A percentile compares a stretch with the other conserved stretches of the same genome.
Evolutionary conservation across 192 early-diverging fungal genomes (phyloP).

Genomic region (Thoreauomyces humboldtii): DNA sequence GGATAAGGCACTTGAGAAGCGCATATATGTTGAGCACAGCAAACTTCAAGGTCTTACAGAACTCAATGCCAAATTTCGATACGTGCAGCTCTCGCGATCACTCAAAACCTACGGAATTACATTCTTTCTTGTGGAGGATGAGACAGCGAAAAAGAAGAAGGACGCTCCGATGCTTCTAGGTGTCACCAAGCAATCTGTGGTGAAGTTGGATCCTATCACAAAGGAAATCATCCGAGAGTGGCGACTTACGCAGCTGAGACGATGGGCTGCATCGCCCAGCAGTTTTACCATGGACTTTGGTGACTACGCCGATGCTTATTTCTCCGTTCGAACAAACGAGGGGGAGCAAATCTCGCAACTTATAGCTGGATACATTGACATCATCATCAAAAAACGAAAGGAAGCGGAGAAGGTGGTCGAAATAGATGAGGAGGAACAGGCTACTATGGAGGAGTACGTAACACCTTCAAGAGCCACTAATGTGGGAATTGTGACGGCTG

Average conservation of each 20-base stretch:
- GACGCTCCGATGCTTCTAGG: constrained; percentile 44
- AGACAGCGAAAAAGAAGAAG: constrained; percentile 49
- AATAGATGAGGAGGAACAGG: constrained; percentile 55
- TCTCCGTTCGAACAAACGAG: constrained; percentile 55
- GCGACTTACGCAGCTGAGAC: constrained; percentile 53
- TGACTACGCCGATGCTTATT: constrained; percentile 56
- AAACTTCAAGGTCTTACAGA: constrained; percentile 57
- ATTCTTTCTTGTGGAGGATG: constrained; percentile 55
- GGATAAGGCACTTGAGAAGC: constrained; percentile 48
- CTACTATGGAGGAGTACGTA: constrained; percentile 55
- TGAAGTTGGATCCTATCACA: constrained; percentile 52
- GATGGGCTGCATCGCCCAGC: constrained; percentile 55
- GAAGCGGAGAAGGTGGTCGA: constrained; percentile 51
- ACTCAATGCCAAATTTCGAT: constrained; percentile 58
- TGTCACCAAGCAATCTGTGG: constrained; percentile 53
- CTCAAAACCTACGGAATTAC: constrained; percentile 63
- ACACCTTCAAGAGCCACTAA: constrained; percentile 42
- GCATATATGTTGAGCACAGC: constrained; percentile 48
- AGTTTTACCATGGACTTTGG: constrained; percentile 66
- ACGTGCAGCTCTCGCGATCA: constrained; percentile 53
- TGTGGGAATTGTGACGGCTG: constrained; percentile 33
- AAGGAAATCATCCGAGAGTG: constrained; percentile 55
- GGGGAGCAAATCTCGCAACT: constrained; percentile 60
- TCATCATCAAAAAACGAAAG: constrained; percentile 57
- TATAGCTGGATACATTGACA: constrained; percentile 65